Evolutionary conservation across 352 stramenopile species (phyloP).

Genomic region (Aphanomyces cochlioides): DNA sequence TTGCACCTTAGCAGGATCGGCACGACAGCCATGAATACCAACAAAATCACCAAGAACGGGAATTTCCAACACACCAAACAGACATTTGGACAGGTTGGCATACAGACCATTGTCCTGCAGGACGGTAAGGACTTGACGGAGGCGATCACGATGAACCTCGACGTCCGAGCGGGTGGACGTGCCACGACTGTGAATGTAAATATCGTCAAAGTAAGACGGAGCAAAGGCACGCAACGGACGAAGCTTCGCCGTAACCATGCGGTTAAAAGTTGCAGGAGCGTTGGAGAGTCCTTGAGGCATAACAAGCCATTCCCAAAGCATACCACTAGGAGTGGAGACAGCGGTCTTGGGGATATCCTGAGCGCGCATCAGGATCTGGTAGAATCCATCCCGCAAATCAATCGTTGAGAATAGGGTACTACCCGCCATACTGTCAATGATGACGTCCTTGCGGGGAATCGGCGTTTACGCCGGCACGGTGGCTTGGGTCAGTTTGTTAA

Average conservation of each 20-base stretch:
- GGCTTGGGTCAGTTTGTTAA: constrained; percentile 38
- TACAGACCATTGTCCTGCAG: constrained; percentile 34
- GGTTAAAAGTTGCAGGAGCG: constrained; percentile 40
- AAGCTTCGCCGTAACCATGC: constrained; percentile 34
- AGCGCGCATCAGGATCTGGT: constrained; percentile 32
- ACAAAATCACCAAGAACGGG: constrained; percentile 36
- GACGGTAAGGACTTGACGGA: constrained; percentile 30
- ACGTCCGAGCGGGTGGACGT: background rate
- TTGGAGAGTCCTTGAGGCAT: constrained; percentile 36
- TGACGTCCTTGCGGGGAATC: constrained; percentile 36
- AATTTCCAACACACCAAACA: constrained; percentile 20
- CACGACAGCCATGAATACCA: constrained; percentile 11
- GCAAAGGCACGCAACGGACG: constrained; percentile 28
- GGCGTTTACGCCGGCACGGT: constrained; percentile 37
- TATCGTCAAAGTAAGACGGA: constrained; percentile 38
- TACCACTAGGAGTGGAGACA: constrained; percentile 31
- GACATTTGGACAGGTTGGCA: constrained; percentile 34
- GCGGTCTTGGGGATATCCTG: constrained; percentile 33
- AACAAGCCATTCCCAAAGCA: constrained; percentile 38
- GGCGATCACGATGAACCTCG: constrained; percentile 33
- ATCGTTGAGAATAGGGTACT: constrained; percentile 38
- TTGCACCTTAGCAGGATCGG: constrained; percentile 12
- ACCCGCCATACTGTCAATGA: constrained; percentile 34
- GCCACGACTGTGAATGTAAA: constrained; percentile 35
- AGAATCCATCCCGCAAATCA: constrained; percentile 38